Base-by-base conservation (phyloP, 73 alveolate genomes). In the Paramecium caudatum region DNA sequence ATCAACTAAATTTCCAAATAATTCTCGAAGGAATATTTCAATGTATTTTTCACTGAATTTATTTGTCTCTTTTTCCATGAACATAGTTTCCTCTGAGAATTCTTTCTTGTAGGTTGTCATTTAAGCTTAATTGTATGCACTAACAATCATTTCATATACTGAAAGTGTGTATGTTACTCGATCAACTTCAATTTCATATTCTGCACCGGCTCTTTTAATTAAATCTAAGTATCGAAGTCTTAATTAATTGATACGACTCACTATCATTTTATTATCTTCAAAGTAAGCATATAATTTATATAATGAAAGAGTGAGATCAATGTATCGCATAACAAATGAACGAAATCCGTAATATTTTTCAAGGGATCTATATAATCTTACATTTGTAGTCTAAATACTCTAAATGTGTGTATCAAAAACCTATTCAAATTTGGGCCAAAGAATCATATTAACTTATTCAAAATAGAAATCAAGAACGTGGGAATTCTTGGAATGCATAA, bases 381-480 rank as follows among this genome's bases (percentile, higher is more conserved):
- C 74, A 63, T 86, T 86, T 12, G 47, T 62, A 41, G 48, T 50
- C 21, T 41, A 86, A 10, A 86, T 86, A n/a, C 90, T 62, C 41
- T 86, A 25, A 9, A 70, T 48, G 27, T 86, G 93, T 21, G 81
- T 78, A 46, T 86, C 93, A 36, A 86, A 86, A 3, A 86, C 93
- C 36, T 63, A 46, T 65, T 86, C 93, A 63, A 86, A 86, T 33
- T 78, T 70, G 17, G 93, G 93, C 93, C 93, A 86, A 3, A 86
- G 48, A 7, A 39, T 33, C 93, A 86, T 86, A 78, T 86, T 86
- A n/a, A 86, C 84, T 62, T 86, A 86, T 47, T 86, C 84, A 62
- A 86, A 86, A 19, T 86, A 86, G 36, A 33, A 70, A 30, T 86
- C 81, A 15, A 86, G 55, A 8, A 86, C 93, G 23, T 46, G 39